These are phyloP conservation scores for Torulaspora franciscae DNA, from an alignment of 805 yeast genomes.

Conservation along the genomic window DNA sequence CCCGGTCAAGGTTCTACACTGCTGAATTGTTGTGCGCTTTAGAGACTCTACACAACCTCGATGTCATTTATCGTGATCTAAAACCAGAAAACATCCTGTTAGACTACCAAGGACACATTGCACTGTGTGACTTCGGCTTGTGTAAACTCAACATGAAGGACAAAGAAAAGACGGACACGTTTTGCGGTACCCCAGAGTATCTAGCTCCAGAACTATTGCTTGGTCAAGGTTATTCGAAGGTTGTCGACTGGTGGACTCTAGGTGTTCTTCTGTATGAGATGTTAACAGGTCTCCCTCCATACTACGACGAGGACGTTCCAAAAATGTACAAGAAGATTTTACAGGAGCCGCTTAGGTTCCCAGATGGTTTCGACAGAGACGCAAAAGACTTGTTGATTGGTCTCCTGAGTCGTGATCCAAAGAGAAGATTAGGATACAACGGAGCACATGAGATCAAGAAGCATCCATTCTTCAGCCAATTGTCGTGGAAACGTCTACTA, in stretches of 20 bases:
- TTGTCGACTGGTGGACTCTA: conserved; percentile 98
- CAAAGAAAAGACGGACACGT: conserved; percentile 83
- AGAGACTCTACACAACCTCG: conserved; percentile 83
- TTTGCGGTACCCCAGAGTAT: conserved; percentile 98
- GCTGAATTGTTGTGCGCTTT: conserved; percentile 92
- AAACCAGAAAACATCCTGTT: conserved; percentile 93
- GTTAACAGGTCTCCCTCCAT: conserved; percentile 96
- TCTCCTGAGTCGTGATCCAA: conserved; percentile 80
- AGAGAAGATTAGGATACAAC: conserved; percentile 63
- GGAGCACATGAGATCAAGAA: conserved; percentile 81
- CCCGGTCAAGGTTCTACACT: conserved; percentile 86
- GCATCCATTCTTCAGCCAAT: conserved; percentile 81
- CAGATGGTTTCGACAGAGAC: conserved; percentile 78
- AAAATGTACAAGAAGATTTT: conserved; percentile 91
- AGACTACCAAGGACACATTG: conserved; percentile 97
- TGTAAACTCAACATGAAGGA: conserved; percentile 93
- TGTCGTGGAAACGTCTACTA: conserved; percentile 81
- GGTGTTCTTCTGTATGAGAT: conserved; percentile 92
- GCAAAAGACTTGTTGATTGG: conserved; percentile 76
- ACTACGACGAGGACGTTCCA: conserved; percentile 88
- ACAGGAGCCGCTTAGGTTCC: conserved; percentile 84
- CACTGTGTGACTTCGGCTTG: conserved; percentile 93
- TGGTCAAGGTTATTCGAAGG: conserved; percentile 91
- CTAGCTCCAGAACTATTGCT: conserved; percentile 89
- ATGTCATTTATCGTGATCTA: conserved; percentile 90